Percentiles rank a stretch among this genome's conserved stretches.
Evolutionary conservation across 1,284 basidiomycete species (phyloP).

Genomic region (Moniliella sp.): DNA sequence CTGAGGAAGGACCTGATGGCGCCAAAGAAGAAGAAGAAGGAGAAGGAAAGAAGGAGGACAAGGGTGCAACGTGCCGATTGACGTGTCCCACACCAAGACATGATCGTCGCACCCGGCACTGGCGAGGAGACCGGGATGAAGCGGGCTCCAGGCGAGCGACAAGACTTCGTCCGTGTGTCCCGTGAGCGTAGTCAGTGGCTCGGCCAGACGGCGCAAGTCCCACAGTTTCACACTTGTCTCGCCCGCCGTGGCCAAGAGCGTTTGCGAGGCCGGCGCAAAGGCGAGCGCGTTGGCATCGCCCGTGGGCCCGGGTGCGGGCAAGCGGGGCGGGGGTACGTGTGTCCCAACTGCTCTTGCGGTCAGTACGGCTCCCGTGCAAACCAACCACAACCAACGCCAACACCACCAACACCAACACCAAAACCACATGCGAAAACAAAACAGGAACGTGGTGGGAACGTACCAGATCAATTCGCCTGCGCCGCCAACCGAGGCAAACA

Average conservation of each 20-base stretch:
- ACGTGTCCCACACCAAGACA: slow-evolving; percentile 94
- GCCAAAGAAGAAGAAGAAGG: too few relatives aligned
- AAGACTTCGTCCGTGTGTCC: slow-evolving; percentile 84
- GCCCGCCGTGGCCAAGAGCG: slow-evolving; percentile 75
- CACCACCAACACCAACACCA: too few relatives aligned
- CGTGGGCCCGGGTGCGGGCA: slow-evolving; percentile 69
- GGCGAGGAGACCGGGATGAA: slow-evolving; percentile 39
- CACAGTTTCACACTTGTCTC: slow-evolving; percentile 80
- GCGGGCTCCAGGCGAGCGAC: slow-evolving; percentile 80
- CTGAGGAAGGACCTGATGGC: too few relatives aligned
- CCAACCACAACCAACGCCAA: too few relatives aligned
- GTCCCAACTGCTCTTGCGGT: too few relatives aligned
- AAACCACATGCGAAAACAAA: too few relatives aligned
- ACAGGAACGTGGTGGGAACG: too few relatives aligned
- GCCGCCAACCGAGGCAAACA: slow-evolving; percentile 86
- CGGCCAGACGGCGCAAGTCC: slow-evolving; percentile 57
- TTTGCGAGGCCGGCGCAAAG: slow-evolving; percentile 62
- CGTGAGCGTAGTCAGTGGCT: slow-evolving; percentile 69
- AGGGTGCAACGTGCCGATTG: too few relatives aligned
- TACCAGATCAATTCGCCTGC: slow-evolving; percentile 82
- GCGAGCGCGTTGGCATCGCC: slow-evolving; percentile 74
- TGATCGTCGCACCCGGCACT: slow-evolving; percentile 66
- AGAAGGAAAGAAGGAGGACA: too few relatives aligned
- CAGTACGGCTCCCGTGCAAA: too few relatives aligned
- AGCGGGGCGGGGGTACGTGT: too few relatives aligned